Base-by-base conservation (phyloP, 2,329 filamentous ascomycete genomes). In the Sporothrix euskadiensis region DNA sequence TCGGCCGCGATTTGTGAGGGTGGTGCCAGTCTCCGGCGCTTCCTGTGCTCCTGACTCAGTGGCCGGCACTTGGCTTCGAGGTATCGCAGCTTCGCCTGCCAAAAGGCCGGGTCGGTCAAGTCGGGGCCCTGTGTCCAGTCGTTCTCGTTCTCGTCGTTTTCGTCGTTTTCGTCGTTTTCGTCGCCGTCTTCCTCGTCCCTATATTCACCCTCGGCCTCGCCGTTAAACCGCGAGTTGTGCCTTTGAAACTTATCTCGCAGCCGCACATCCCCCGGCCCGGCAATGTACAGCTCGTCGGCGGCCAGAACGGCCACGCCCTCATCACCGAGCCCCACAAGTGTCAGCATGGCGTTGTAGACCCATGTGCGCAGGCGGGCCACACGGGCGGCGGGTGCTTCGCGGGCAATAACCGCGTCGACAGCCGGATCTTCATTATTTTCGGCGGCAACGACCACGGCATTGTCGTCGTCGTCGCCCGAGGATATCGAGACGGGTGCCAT, bases 401-500 rank as follows among this genome's bases (percentile, higher is more conserved):
- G 47, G 4, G 47, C 66, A 39, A 52, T 39, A 1, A 52, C 66
- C 9, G 47, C 66, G 26, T 54, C 66, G 19, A 39, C 47, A 30
- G 65, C 65, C 16, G 39, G 44, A 44, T 49, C 65, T 19, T 49
- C 66, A 19, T 39, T 52, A 30, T 35, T 26, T 14, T 19, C n/a
- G 10, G 44, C 57, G 16, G 26, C 57, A 30, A 7, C 30, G 16
- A 19, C 30, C 30, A 32, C 30, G 10, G 14, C 14, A 5, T 16
- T 16, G 22, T 52, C 57, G 26, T 63, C 41, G 16, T 56, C 56
- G 22, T 63, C 52, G 35, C 47, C 61, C 10, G 74, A 75, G 4
- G 73, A 74, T 9, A 75, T 75, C 4, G 71, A 72, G 26, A 75
- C 56, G 6, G 74, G 74, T 30, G 73, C 35, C 74, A 75, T 75